Evolutionary conservation across 2,329 filamentous ascomycete genomes (phyloP), one percentile per base, ranked within the genome.

Genomic region (Rhinocladiella similis): DNA sequence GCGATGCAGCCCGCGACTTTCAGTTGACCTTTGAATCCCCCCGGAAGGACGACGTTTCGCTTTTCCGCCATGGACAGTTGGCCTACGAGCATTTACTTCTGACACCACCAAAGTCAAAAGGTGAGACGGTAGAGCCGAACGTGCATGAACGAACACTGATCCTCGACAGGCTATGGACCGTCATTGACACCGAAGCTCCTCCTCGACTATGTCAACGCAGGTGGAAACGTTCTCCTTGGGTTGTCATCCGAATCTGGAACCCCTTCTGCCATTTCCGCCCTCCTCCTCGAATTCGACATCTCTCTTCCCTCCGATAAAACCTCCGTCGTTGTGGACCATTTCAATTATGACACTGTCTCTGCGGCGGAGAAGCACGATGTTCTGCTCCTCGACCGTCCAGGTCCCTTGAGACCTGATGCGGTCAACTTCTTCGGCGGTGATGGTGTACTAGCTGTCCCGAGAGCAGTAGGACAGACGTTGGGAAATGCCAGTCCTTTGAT

Each of bases 61-160:
- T 99, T 64, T 96, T 97, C 78, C 81, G 85, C 70, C 85, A 94
- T 62, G 94, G 93, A 70, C 90, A 94, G 77, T 86, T 89, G 72
- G 85, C 84, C 62, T 97, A 92, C 75, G 93, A 97, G 76, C 93
- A 99, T 75, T 78, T 97, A 63, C 75, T 97, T 63, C 82, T 99
- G 65, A 84, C 97, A 63, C 94, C 94, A 50, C 85, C 87, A 58
- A 96, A 93, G 75, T 85, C 90, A 29, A 99, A 99, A 83, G 92
- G 89, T 91, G 71, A 54, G 72, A 46, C 65, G 16, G 60, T 60
- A 67, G 70, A 67, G 70, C 63, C 67, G 65, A 47, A n/a, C 47
- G 35, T 13, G 51, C 29, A 46, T 51, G 39, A 13, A 46, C 60
- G 53, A 35, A 61, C 45, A 62, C 33, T 5, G 27, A 22, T 33